Base-by-base conservation (phyloP, 2,329 filamentous ascomycete genomes). In the Monosporascus sp. region DNA sequence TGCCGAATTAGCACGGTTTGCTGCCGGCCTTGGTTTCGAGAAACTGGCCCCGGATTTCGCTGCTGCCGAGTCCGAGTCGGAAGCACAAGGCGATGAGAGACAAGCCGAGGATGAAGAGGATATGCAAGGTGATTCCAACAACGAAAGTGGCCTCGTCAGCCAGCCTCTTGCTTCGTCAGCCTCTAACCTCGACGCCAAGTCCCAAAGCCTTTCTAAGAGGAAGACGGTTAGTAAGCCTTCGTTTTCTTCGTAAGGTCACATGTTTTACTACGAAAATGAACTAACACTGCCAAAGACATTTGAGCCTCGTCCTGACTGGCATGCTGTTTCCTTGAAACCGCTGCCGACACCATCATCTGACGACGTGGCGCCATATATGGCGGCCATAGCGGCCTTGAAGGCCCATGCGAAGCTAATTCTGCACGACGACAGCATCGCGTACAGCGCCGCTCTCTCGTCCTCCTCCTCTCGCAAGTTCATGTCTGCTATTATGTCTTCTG, bases 391-490 rank as follows among this genome's bases (percentile, higher is more conserved):
- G 45, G 72, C 74, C 38, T 67, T 88, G 45, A 84, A 90, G 64
- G 74, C 84, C 15, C 85, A 96, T 69, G 91, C 91, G 3, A 82
- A 84, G 56, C 77, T 80, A 9, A 77, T 97, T 7, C 75, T 97
- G 20, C 86, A 95, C 51, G 78, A 84, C 26, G 94, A 99, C 67
- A 88, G 88, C 56, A 78, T 82, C 41, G 77, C 82, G 47, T 99
- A 97, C 72, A 79, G 80, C 52, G 82, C 84, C 26, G 86, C 90
- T 60, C 76, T 88, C 52, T 84, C 89, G 7, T 84, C 89, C 49
- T 91, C 90, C 26, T 94, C 93, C 2, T 93, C 92, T 41, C 89
- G 95, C 72, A 96, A 92, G 70, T 99, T 99, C 77, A 86, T 97
- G 78, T 90, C 92, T 1, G 96, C 91, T 18, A 97, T 99, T 69